A percentile compares a stretch with the other conserved stretches of the same genome.
These are phyloP conservation scores for Amoebophrya sp. DNA, from an alignment of 169 alveolate species.

Conservation along the genomic window DNA sequence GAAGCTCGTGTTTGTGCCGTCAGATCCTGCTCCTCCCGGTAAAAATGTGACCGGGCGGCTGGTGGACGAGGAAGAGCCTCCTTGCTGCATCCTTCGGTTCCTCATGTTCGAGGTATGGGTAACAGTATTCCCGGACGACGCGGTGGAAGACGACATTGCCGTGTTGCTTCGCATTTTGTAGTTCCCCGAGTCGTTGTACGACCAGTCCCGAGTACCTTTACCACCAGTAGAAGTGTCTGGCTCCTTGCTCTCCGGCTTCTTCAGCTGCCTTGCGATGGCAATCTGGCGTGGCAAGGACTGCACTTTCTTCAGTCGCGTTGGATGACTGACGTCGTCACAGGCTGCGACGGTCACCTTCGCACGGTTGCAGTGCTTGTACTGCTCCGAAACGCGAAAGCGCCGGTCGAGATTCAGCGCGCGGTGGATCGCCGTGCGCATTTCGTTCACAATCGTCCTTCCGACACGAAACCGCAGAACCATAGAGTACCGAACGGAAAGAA, in stretches of 20 bases:
- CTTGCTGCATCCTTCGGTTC: no score
- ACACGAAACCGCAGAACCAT: neutral
- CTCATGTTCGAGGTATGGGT: no score
- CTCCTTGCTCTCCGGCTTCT: no score
- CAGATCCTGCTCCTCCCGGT: neutral
- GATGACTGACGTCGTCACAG: neutral
- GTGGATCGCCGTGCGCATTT: conserved; percentile 2
- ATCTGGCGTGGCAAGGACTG: neutral
- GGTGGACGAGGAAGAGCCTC: no score
- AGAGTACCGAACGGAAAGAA: neutral
- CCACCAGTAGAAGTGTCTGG: no score
- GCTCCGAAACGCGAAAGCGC: neutral
- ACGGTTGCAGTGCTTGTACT: neutral
- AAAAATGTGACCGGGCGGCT: no score
- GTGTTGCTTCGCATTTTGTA: no score
- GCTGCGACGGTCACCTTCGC: neutral
- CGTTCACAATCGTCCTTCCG: neutral
- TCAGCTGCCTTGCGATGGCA: neutral
- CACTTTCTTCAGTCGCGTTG: neutral
- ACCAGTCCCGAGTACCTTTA: no score
- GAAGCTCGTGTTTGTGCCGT: no score
- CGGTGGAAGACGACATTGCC: no score
- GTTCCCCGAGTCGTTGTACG: no score
- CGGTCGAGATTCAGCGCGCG: neutral
- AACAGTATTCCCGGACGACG: no score